Conservation (phyloP, 257 asterid genomes). For the Gentiana macrophylla region DNA sequence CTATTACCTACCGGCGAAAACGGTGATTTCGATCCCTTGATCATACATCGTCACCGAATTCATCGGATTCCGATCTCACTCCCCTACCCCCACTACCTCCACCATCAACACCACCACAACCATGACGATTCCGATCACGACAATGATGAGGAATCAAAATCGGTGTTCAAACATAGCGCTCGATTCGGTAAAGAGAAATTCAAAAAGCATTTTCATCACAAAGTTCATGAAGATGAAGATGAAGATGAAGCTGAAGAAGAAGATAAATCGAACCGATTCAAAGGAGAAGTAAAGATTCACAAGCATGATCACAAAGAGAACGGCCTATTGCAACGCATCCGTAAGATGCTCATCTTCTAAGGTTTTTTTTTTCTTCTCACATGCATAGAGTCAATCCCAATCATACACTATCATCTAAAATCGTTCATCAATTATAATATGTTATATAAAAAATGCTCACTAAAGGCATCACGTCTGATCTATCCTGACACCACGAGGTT, state of each 20-base stretch:
- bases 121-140: conserved; percentile 7
- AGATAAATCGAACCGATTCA: not conserved
- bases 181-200: conserved; percentile 16
- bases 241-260: not conserved
- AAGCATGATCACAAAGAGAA: conserved; percentile 1
- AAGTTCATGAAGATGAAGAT: conserved; percentile 5
- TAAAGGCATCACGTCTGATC: too few species aligned
- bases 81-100: conserved; percentile 21
- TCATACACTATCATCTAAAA: too few species aligned
- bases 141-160: not conserved
- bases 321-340: conserved; percentile 35
- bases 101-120: conserved; percentile 6
- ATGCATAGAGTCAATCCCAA: too few species aligned
- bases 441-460: too few species aligned
- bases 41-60: conserved; percentile 13
- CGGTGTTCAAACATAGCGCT: conserved; percentile 4
- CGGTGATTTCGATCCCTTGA: conserved; percentile 20
- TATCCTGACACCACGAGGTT: too few species aligned
- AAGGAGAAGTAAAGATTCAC: not conserved
- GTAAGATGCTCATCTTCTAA: conserved; percentile 33
- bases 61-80: conserved; percentile 14
- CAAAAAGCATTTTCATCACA: conserved; percentile 16
- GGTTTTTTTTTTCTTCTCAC: not conserved
- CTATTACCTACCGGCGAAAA: conserved; percentile 26
- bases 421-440: too few species aligned